Conservation (phyloP, 2,329 filamentous ascomycete genomes). For the Akanthomyces lecanii region DNA sequence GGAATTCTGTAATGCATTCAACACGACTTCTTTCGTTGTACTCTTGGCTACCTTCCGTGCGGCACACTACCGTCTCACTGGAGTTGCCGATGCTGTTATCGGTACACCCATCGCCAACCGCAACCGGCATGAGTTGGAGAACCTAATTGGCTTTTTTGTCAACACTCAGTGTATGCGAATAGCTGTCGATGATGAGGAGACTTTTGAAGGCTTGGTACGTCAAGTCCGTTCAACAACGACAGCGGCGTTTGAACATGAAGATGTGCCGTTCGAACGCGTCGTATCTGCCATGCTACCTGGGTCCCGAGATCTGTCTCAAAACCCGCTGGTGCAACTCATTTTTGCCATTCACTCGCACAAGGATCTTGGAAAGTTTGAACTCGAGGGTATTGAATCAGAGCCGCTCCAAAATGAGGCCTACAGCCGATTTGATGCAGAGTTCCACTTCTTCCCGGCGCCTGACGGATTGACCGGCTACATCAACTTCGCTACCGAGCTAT, state of each 20-base stretch:
- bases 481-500: not conserved
- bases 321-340: slow-evolving; percentile 18
- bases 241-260: slow-evolving; percentile 19
- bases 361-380: not conserved
- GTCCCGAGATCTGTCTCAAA: slow-evolving; percentile 5
- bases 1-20: slow-evolving; percentile 13
- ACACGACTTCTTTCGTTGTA: slow-evolving; percentile 15
- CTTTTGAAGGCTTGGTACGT: slow-evolving; percentile 17
- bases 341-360: slow-evolving; percentile 19
- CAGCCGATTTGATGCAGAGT: slow-evolving; percentile 5
- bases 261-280: slow-evolving; percentile 20
- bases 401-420: not conserved
- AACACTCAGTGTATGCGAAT: slow-evolving; percentile 21
- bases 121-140: slow-evolving; percentile 16
- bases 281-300: slow-evolving; percentile 12
- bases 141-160: slow-evolving; percentile 22
- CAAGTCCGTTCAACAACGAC: slow-evolving; percentile 15
- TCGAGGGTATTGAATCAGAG: not conserved
- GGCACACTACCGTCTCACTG: slow-evolving; percentile 20
- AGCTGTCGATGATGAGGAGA: slow-evolving; percentile 6
- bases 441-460: slow-evolving; percentile 2
- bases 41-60: slow-evolving; percentile 18
- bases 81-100: slow-evolving; percentile 15
- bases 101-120: slow-evolving; percentile 20
- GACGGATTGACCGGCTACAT: not conserved